phyloP scores from a whole-genome alignment of 805 yeast species.

The Candida ulmi region DNA sequence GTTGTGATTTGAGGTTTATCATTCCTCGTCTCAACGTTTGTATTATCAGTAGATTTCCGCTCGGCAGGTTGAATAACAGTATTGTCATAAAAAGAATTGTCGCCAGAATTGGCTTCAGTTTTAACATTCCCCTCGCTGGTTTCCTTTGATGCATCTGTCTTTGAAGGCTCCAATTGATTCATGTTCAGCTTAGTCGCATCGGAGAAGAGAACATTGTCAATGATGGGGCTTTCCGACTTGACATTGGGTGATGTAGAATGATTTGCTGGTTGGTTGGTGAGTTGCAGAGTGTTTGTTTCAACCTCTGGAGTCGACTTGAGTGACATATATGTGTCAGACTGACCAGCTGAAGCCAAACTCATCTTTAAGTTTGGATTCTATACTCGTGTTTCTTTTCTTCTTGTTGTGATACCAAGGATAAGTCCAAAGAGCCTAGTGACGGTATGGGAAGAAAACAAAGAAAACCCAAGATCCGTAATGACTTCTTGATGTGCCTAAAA shows the following conservation, averaged over 20 bases:
- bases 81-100: too few species aligned
- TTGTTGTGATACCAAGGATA: not conserved
- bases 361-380: slow-evolving; percentile 1
- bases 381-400: too few species aligned
- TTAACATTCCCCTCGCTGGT: not conserved
- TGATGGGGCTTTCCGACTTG: slow-evolving; percentile 5
- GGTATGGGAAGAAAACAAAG: too few species aligned
- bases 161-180: not conserved
- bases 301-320: slow-evolving; percentile 11
- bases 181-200: not conserved
- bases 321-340: slow-evolving; percentile 12
- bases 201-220: not conserved
- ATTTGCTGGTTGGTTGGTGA: slow-evolving; percentile 1
- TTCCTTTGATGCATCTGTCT: not conserved
- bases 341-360: slow-evolving; percentile 15
- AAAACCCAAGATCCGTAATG: too few species aligned
- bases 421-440: too few species aligned
- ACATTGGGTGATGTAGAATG: not conserved
- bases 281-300: slow-evolving; percentile 13
- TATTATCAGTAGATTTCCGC: too few species aligned
- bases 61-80: too few species aligned
- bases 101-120: not conserved
- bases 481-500: too few species aligned
- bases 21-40: too few species aligned
- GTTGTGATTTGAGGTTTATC: too few species aligned